Evolutionary conservation across 2,329 filamentous ascomycete species (phyloP).

Genomic region (Elsinoe ampelina): DNA sequence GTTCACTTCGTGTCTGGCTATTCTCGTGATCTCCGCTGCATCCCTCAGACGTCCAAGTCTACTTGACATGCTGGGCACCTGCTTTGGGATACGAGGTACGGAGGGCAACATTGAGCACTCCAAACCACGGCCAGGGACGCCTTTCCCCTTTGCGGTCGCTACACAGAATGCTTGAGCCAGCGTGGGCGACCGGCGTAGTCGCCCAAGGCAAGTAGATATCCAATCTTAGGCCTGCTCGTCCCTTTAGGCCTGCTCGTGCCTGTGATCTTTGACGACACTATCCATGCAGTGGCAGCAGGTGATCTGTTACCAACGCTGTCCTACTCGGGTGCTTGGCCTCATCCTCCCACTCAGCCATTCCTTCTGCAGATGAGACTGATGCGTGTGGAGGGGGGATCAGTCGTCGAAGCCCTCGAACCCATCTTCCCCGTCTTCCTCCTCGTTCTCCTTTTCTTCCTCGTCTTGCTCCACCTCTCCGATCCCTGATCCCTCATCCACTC

Average conservation of each 20-base stretch:
- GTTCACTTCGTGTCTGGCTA: constrained; percentile 5
- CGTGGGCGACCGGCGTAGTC: too few relatives aligned
- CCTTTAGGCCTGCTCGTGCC: too few relatives aligned
- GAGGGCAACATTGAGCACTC: too few relatives aligned
- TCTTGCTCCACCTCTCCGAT: constrained; percentile 33
- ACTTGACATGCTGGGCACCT: not conserved
- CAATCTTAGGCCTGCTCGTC: too few relatives aligned
- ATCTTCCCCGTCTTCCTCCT: constrained; percentile 38
- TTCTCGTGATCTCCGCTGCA: not conserved
- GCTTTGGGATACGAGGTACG: too few relatives aligned
- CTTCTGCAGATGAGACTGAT: not conserved
- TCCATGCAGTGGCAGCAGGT: too few relatives aligned
- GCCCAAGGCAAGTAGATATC: too few relatives aligned
- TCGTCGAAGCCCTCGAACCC: constrained; percentile 64
- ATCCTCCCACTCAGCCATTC: not conserved
- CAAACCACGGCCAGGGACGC: too few relatives aligned
- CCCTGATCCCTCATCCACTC: constrained; percentile 32
- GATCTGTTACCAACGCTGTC: too few relatives aligned
- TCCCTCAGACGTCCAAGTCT: not conserved
- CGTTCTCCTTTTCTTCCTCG: constrained; percentile 29
- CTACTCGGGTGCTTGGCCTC: not conserved
- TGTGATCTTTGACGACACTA: too few relatives aligned
- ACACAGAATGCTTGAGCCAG: too few relatives aligned
- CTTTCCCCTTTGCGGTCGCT: too few relatives aligned
- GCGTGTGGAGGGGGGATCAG: constrained; percentile 27